Evolutionary conservation across 371 early-diverging fungal genomes (phyloP).

Genomic region (Rhizomucor pusillus): DNA sequence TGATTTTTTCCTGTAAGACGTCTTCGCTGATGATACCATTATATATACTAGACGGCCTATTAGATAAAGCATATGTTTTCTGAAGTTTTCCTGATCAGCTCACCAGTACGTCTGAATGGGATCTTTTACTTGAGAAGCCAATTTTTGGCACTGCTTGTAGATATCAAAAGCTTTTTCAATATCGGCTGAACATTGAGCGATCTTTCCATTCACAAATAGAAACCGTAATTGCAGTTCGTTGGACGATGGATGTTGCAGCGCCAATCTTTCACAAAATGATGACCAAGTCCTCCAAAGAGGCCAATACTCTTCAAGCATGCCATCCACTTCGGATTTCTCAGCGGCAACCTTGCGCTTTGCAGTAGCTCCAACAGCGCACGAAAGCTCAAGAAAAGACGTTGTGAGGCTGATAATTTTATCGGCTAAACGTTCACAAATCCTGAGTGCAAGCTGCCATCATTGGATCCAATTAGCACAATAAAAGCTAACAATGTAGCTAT

Average conservation of each 20-base stretch:
- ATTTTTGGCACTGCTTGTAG: conserved; percentile 31
- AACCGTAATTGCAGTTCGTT: conserved; percentile 23
- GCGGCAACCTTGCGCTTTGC: background rate
- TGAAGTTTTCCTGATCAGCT: background rate
- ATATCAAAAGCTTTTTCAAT: conserved; percentile 39
- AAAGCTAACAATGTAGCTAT: no score
- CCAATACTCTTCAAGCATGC: no score
- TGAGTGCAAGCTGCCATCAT: no score
- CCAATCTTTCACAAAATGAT: background rate
- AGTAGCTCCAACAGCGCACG: no score
- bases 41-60: conserved; percentile 29
- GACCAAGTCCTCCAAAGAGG: no score
- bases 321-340: background rate
- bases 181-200: conserved; percentile 47
- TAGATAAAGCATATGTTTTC: conserved; percentile 9
- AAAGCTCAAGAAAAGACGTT: no score
- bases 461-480: no score
- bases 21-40: conserved; percentile 29
- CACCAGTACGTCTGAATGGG: conserved; percentile 6
- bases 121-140: no score
- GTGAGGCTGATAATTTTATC: no score
- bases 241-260: background rate
- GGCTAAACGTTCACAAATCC: no score
- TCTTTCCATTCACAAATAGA: conserved; percentile 39
- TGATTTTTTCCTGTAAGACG: conserved; percentile 30